Conservation (phyloP, 169 alveolate species). For the Plasmodium billcollinsi region DNA sequence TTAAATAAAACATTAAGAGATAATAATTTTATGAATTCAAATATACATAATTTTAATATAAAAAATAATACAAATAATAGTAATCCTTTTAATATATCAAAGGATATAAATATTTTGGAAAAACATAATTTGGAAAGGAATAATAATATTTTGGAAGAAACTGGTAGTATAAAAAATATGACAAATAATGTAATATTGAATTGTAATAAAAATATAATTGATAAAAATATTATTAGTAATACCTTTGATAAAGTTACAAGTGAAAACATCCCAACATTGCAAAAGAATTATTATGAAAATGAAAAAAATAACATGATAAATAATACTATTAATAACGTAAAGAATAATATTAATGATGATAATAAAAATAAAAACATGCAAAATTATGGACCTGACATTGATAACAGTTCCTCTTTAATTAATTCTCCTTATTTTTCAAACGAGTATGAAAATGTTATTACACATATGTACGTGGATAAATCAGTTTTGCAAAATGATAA, state of each 20-base stretch:
- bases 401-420: conserved; percentile 4
- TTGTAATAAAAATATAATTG: background rate
- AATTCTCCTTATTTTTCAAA: conserved; percentile 17
- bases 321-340: background rate
- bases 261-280: conserved; percentile 8
- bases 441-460: conserved; percentile 20
- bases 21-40: conserved; percentile 9
- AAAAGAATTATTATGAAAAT: conserved; percentile 5
- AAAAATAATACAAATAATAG: background rate
- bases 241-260: background rate
- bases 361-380: background rate
- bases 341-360: background rate
- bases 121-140: conserved; percentile 24
- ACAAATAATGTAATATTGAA: background rate
- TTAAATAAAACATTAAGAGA: conserved; percentile 17
- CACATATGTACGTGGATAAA: conserved; percentile 21
- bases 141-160: background rate
- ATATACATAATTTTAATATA: background rate
- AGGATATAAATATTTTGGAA: conserved; percentile 14
- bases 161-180: conserved; percentile 13
- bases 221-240: conserved; percentile 4
- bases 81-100: conserved; percentile 5
- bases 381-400: no score
- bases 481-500: background rate
- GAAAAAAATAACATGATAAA: conserved; percentile 3